These are phyloP conservation scores for Stachybotrys chlorohalonatus DNA, from an alignment of 2,329 filamentous ascomycete species.

Conservation along the genomic window DNA sequence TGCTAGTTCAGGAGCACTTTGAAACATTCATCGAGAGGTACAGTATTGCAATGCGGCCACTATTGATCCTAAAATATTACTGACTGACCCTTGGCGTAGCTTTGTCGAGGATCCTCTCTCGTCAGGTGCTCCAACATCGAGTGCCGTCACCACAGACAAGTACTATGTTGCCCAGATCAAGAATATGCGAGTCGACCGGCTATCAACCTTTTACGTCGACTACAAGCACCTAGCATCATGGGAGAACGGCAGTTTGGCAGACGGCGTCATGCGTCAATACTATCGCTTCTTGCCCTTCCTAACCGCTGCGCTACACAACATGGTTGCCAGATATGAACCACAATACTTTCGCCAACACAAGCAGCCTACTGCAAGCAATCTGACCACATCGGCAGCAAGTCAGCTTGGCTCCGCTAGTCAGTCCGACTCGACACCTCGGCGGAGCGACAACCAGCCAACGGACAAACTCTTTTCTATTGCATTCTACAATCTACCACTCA, in stretches of 20 bases:
- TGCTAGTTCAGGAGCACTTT: constrained; percentile 67
- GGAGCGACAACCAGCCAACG: constrained; percentile 87
- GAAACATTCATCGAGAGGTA: constrained; percentile 73
- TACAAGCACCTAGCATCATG: constrained; percentile 73
- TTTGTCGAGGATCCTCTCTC: constrained; percentile 62
- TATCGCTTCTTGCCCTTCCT: constrained; percentile 93
- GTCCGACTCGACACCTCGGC: constrained; percentile 63
- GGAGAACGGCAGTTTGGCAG: constrained; percentile 72
- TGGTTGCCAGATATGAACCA: constrained; percentile 91
- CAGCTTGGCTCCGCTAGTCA: constrained; percentile 53
- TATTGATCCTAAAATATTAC: not conserved
- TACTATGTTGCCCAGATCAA: constrained; percentile 82
- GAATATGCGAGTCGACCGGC: constrained; percentile 60
- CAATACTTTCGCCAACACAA: constrained; percentile 90
- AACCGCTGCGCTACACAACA: constrained; percentile 77
- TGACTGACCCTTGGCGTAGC: constrained; percentile 19
- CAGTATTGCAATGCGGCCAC: constrained; percentile 11
- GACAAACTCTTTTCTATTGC: constrained; percentile 92
- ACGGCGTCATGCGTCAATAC: constrained; percentile 82
- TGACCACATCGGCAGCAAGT: constrained; percentile 59
- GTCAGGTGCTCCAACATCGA: constrained; percentile 56
- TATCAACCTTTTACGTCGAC: constrained; percentile 84
- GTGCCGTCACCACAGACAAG: constrained; percentile 65
- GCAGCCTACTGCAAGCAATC: constrained; percentile 67
- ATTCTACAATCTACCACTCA: constrained; percentile 85